phyloP scores from a whole-genome alignment of 1,284 basidiomycete species.

The Coriolopsis trogii region DNA sequence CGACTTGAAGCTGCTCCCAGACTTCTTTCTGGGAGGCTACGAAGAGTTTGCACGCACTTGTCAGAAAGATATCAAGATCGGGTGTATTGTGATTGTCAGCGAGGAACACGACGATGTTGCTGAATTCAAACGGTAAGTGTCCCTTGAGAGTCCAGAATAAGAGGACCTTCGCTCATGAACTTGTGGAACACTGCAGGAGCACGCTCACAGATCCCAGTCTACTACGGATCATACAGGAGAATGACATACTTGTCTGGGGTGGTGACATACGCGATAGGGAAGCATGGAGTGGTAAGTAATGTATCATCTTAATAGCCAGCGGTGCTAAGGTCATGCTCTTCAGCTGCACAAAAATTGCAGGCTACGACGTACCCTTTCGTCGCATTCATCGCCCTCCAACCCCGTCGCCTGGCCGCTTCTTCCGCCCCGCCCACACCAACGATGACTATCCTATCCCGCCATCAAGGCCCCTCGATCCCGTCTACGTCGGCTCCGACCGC shows the following conservation, averaged over 20 bases:
- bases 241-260: conserved; percentile 83
- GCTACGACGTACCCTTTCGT: conserved; percentile 92
- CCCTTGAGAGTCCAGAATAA: no score
- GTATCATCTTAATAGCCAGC: not conserved
- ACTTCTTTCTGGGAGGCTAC: conserved; percentile 84
- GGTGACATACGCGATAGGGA: conserved; percentile 83
- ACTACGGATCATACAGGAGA: conserved; percentile 65
- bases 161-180: not conserved
- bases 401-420: conserved; percentile 51
- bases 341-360: conserved; percentile 84
- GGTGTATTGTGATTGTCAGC: conserved; percentile 85
- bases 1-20: conserved; percentile 64
- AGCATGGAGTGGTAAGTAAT: conserved; percentile 77
- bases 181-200: conserved; percentile 43
- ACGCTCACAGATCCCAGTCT: conserved; percentile 78
- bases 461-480: conserved; percentile 69
- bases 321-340: conserved; percentile 3
- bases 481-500: conserved; percentile 55
- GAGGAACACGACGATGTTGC: conserved; percentile 89
- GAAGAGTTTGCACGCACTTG: conserved; percentile 76
- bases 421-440: conserved; percentile 50
- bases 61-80: conserved; percentile 71
- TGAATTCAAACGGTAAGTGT: conserved; percentile 79
- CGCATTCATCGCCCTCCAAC: conserved; percentile 88
- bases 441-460: conserved; percentile 81